Percentiles rank a stretch among this genome's conserved stretches.
These are phyloP conservation scores for Mycena leptocephala DNA, from an alignment of 768 basidiomycete species.

Conservation along the genomic window DNA sequence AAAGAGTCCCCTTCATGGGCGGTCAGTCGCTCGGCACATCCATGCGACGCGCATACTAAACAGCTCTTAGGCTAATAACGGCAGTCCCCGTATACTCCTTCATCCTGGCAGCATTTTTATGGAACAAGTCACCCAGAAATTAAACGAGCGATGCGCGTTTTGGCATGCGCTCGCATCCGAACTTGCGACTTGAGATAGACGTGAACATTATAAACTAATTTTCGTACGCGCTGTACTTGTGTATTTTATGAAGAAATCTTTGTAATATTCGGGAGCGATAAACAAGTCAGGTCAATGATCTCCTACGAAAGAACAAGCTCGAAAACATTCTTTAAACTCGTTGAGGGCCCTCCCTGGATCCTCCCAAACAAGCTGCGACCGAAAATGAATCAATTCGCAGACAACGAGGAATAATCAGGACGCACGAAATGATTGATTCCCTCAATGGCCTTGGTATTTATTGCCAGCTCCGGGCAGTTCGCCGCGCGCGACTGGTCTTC, in stretches of 20 bases:
- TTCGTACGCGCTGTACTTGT: neutral
- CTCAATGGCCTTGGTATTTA: slow-evolving; percentile 31
- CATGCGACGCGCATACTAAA: no score
- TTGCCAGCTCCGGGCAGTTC: slow-evolving; percentile 14
- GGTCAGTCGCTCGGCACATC: slow-evolving; percentile 39
- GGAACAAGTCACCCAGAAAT: slow-evolving; percentile 38
- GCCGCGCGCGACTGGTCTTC: slow-evolving; percentile 33
- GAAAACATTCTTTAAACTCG: slow-evolving; percentile 29
- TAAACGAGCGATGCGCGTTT: slow-evolving; percentile 47
- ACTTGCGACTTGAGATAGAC: slow-evolving; percentile 16
- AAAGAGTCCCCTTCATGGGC: slow-evolving; percentile 42
- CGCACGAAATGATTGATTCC: slow-evolving; percentile 46
- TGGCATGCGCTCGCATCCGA: slow-evolving; percentile 47
- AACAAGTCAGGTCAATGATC: no score
- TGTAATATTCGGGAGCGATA: no score
- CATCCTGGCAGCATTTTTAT: slow-evolving; percentile 46
- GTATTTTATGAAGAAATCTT: no score
- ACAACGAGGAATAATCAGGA: neutral
- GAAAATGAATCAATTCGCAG: neutral
- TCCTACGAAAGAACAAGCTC: neutral
- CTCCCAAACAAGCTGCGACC: slow-evolving; percentile 36
- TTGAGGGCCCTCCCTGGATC: slow-evolving; percentile 31
- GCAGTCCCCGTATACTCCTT: slow-evolving; percentile 49
- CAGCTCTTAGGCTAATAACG: no score
- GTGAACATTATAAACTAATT: neutral